Evolutionary conservation across 2,329 filamentous ascomycete species (phyloP).

Genomic region (Aureobasidium sp.): DNA sequence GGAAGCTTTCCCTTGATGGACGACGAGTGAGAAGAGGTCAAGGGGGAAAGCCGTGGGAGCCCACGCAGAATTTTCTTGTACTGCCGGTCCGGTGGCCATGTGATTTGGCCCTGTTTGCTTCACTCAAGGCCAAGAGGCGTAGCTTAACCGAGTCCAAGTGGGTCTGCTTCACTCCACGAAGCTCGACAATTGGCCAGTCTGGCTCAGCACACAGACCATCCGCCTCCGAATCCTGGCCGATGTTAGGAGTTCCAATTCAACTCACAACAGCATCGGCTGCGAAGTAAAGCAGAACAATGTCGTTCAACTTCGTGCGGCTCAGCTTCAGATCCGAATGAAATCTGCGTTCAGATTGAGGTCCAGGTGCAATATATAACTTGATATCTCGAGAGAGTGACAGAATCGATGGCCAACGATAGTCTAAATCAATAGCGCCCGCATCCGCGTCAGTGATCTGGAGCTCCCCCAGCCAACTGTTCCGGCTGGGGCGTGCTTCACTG

Average conservation of each 20-base stretch:
- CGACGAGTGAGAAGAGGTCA: constrained; percentile 13
- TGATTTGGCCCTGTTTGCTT: constrained; percentile 12
- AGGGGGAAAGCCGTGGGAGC: constrained; percentile 13
- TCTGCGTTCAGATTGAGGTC: background rate
- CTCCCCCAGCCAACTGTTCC: constrained; percentile 8
- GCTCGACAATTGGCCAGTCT: constrained; percentile 10
- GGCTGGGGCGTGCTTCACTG: background rate
- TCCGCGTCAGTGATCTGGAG: constrained; percentile 11
- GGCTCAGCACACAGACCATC: background rate
- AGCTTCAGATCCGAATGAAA: background rate
- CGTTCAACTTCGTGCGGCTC: background rate
- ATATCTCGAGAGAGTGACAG: background rate
- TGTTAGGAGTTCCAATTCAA: constrained; percentile 4
- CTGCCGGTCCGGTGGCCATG: constrained; percentile 12
- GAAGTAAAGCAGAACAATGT: background rate
- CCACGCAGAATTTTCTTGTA: constrained; percentile 12
- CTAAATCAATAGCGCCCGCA: constrained; percentile 9
- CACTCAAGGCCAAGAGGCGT: background rate
- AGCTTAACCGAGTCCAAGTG: constrained; percentile 11
- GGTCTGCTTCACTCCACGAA: background rate
- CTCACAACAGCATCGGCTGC: background rate
- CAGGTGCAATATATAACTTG: background rate
- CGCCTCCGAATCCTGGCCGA: constrained; percentile 10
- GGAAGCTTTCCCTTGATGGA: constrained; percentile 15
- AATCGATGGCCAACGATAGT: background rate